A percentile compares a stretch with the other conserved stretches of the same genome.
phyloP scores from a whole-genome alignment of 805 yeast genomes.

The Cyberlindnera maritima region DNA sequence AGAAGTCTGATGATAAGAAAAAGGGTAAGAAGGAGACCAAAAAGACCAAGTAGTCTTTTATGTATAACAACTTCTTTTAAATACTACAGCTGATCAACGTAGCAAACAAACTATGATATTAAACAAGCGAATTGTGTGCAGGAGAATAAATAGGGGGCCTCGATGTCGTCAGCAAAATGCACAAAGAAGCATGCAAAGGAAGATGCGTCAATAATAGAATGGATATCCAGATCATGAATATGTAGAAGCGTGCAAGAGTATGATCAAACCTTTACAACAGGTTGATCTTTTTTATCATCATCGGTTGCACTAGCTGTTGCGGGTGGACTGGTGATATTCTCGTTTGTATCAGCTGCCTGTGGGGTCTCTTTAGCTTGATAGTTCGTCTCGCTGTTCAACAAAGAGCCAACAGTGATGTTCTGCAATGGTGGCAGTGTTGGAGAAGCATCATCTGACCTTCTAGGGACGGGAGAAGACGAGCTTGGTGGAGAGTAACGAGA shows the following conservation, averaged over 20 bases:
- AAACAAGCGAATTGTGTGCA: no score
- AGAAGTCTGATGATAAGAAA: slow-evolving; percentile 4
- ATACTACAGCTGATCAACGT: no score
- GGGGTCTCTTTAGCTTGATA: neutral
- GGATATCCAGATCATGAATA: no score
- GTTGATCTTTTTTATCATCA: neutral
- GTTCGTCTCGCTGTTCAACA: slow-evolving; percentile 14
- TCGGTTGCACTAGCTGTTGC: neutral
- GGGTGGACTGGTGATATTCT: neutral
- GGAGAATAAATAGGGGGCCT: no score
- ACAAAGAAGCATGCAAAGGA: neutral
- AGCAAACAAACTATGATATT: no score
- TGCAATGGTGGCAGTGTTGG: slow-evolving; percentile 12
- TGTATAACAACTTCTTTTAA: no score
- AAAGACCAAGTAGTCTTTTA: neutral
- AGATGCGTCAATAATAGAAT: no score
- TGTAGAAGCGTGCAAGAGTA: no score
- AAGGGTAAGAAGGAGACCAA: neutral
- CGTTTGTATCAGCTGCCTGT: neutral
- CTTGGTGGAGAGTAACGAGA: neutral
- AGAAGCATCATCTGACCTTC: neutral
- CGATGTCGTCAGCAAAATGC: no score
- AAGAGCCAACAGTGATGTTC: slow-evolving; percentile 21
- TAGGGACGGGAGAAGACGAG: neutral
- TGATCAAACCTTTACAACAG: neutral